Evolutionary conservation across 2,329 filamentous ascomycete species (phyloP), one percentile per base, ranked within the genome.

Genomic region (Coniochaeta sp.): DNA sequence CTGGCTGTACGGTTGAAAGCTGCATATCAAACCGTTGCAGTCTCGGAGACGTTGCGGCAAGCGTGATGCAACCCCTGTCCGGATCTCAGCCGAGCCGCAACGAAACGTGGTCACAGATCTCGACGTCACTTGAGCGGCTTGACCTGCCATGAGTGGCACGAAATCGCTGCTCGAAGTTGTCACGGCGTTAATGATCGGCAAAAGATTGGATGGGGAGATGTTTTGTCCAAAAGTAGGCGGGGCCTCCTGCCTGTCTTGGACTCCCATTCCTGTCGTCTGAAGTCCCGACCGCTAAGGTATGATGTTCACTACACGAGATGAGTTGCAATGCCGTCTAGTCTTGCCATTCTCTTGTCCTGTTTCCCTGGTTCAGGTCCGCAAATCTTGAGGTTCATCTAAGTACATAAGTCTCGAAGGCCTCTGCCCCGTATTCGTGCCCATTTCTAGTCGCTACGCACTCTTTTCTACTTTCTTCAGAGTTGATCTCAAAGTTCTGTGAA

Each of bases 401-500:
- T 56, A 56, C 54, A 56, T 36, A 56, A 56, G 31, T 38, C 3
- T 33, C 28, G 14, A 24, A 22, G 1, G 31, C 54, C 19, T 34
- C 54, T 36, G 11, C 31, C 14, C n/a, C 26, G 16, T n/a, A 16
- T 24, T 31, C 28, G 11, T 36, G 9, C 12, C n/a, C 31, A n/a
- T 22, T n/a, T 34, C 24, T 33, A 16, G 9, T 24, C 57, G 33
- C 57, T 36, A 43, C 19, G 11, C 57, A 24, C 36, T 50, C 57
- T 58, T 38, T 28, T n/a, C n/a, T 58, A 44, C 50, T 62, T 58
- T 62, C 40, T 62, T 65, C 61, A 58, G 64, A 64, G 65, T 68
- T 64, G 62, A 66, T 64, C 64, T 65, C 64, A 26, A 63, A 64
- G 64, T 67, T 68, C 65, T 62, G 64, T 64, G 65, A 68, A 66